Percentiles rank a stretch among this genome's conserved stretches.
These are phyloP conservation scores for Diplosphaera chodatii DNA, from an alignment of 139 green algal genomes.

Conservation along the genomic window DNA sequence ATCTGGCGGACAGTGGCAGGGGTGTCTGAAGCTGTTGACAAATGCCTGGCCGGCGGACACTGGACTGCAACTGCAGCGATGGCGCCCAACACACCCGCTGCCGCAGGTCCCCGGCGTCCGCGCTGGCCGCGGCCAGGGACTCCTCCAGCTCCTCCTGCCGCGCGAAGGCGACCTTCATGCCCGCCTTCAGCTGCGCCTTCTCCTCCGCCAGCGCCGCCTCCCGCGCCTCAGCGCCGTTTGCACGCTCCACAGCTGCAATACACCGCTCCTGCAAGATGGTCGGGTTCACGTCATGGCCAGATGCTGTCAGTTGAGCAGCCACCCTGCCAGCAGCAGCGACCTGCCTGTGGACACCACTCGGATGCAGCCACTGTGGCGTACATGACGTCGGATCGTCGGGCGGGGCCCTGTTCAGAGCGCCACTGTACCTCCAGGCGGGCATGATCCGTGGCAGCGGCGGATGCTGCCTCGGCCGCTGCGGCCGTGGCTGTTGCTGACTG, in stretches of 20 bases:
- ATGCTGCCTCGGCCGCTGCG: too few relatives aligned
- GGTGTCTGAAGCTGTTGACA: too few relatives aligned
- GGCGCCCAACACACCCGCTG: conserved; percentile 4
- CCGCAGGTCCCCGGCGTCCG: conserved; percentile 2
- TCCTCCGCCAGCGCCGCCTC: conserved; percentile 23
- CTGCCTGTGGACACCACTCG: too few relatives aligned
- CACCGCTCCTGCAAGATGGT: not conserved
- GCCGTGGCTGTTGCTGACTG: not conserved
- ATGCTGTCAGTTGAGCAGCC: too few relatives aligned
- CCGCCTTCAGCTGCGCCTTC: conserved; percentile 6
- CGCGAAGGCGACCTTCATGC: conserved; percentile 16
- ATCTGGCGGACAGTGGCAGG: too few relatives aligned
- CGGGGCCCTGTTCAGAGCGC: too few relatives aligned
- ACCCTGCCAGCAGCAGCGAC: too few relatives aligned
- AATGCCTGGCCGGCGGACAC: too few relatives aligned
- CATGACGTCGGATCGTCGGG: too few relatives aligned
- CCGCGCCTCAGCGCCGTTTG: not conserved
- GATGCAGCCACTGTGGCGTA: too few relatives aligned
- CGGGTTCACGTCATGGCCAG: too few relatives aligned
- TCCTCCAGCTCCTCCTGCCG: conserved; percentile 14
- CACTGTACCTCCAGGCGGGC: not conserved
- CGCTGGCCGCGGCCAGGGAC: conserved; percentile 9
- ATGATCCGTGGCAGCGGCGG: not conserved
- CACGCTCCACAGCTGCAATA: not conserved
- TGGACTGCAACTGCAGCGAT: too few relatives aligned